phyloP scores from a whole-genome alignment of 2,329 filamentous ascomycete genomes.

The Microsporum canis region DNA sequence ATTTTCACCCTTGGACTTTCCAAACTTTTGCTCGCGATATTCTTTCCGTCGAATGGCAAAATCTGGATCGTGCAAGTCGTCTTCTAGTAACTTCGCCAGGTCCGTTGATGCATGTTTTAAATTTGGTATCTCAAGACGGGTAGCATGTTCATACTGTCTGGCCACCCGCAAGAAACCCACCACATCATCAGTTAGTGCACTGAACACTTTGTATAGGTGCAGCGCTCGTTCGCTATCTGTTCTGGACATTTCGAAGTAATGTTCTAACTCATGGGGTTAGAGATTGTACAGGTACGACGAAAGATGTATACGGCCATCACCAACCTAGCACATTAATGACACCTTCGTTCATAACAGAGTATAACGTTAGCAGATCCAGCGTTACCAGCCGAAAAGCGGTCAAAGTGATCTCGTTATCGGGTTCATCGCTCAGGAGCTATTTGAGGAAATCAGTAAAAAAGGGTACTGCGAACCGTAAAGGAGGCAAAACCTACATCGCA shows the following conservation, averaged over 20 bases:
- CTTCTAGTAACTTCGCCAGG: constrained; percentile 75
- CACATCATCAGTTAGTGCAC: constrained; percentile 81
- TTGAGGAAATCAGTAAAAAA: constrained; percentile 14
- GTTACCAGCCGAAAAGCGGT: constrained; percentile 88
- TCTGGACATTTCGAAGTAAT: constrained; percentile 97
- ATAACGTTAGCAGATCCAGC: constrained; percentile 76
- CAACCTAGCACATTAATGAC: constrained; percentile 91
- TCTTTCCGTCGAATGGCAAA: constrained; percentile 90
- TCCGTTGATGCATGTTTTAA: constrained; percentile 94
- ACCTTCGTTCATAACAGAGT: constrained; percentile 91
- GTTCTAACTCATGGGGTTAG: constrained; percentile 44
- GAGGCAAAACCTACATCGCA: constrained; percentile 59
- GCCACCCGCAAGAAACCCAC: constrained; percentile 82
- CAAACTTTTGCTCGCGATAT: constrained; percentile 78
- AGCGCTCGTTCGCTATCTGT: constrained; percentile 85
- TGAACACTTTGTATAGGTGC: constrained; percentile 83
- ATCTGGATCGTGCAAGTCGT: constrained; percentile 87
- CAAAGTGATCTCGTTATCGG: constrained; percentile 92
- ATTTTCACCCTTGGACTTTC: constrained; percentile 45
- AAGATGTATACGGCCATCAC: constrained; percentile 19
- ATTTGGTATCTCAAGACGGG: constrained; percentile 84
- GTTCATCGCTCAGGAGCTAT: constrained; percentile 73
- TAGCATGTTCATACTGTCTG: constrained; percentile 82
- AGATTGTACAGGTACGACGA: constrained; percentile 3
- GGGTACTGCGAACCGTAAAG: neutral